Percentiles rank a stretch among this genome's conserved stretches.
Evolutionary conservation across 805 yeast genomes (phyloP).

Genomic region (Candida pseudoglaebosa): DNA sequence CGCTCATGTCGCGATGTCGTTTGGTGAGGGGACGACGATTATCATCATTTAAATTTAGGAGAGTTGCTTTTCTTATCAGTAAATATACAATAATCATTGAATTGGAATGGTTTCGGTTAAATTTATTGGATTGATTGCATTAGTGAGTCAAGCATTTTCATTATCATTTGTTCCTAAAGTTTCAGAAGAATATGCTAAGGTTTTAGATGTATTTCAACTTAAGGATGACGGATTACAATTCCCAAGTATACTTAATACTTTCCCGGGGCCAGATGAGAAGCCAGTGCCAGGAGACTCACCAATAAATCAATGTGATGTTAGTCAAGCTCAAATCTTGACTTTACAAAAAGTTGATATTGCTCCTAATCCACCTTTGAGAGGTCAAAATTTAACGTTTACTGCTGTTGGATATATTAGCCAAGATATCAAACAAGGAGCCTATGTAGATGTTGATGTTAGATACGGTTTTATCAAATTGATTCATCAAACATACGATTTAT

Average conservation of each 20-base stretch:
- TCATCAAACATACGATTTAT: conserved; percentile 87
- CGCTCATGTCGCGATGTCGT: too few species aligned
- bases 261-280: conserved; percentile 42
- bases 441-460: conserved; percentile 89
- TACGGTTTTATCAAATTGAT: conserved; percentile 88
- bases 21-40: too few species aligned
- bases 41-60: not conserved
- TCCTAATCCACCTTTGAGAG: conserved; percentile 90
- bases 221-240: not conserved
- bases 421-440: conserved; percentile 76
- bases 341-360: conserved; percentile 55
- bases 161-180: conserved; percentile 20
- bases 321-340: conserved; percentile 57
- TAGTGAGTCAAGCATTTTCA: conserved; percentile 9
- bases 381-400: conserved; percentile 72
- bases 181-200: conserved; percentile 12
- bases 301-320: conserved; percentile 67
- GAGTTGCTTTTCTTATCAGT: not conserved
- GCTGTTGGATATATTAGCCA: conserved; percentile 65
- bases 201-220: conserved; percentile 10
- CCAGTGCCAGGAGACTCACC: conserved; percentile 95
- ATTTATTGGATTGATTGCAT: conserved; percentile 9
- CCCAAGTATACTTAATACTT: conserved; percentile 9
- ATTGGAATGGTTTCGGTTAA: conserved; percentile 25
- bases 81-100: not conserved